These are phyloP conservation scores for Barbarea vulgaris DNA, from an alignment of 345 rosid species.

Conservation along the genomic window DNA sequence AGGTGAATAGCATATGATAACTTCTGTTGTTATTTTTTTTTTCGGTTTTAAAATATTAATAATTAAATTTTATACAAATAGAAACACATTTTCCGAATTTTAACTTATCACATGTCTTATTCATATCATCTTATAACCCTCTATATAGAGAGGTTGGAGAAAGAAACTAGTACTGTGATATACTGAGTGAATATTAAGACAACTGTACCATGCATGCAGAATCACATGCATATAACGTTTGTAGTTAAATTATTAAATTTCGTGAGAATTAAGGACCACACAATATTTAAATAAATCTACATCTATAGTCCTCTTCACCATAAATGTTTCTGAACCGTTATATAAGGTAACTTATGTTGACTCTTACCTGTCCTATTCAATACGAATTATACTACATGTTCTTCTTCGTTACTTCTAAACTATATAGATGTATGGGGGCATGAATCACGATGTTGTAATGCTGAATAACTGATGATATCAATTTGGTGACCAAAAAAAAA, in stretches of 20 bases:
- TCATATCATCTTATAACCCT: background rate
- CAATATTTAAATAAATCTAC: background rate
- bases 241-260: conserved; percentile 15
- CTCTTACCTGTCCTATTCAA: conserved; percentile 31
- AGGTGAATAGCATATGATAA: too few relatives aligned
- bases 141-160: background rate
- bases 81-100: background rate
- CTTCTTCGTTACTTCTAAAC: conserved; percentile 23
- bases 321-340: conserved; percentile 38
- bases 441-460: background rate
- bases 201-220: conserved; percentile 33
- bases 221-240: conserved; percentile 30
- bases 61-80: background rate
- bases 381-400: background rate
- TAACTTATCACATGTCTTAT: background rate
- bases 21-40: too few relatives aligned
- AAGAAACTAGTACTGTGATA: background rate
- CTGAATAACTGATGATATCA: background rate
- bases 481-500: too few relatives aligned
- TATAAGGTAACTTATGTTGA: conserved; percentile 39
- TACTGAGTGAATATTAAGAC: background rate
- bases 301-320: conserved; percentile 26
- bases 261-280: conserved; percentile 26
- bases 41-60: too few relatives aligned
- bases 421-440: background rate